Evolutionary conservation across 305 asterid genomes (phyloP).

Genomic region (Fraxinus floribunda): DNA sequence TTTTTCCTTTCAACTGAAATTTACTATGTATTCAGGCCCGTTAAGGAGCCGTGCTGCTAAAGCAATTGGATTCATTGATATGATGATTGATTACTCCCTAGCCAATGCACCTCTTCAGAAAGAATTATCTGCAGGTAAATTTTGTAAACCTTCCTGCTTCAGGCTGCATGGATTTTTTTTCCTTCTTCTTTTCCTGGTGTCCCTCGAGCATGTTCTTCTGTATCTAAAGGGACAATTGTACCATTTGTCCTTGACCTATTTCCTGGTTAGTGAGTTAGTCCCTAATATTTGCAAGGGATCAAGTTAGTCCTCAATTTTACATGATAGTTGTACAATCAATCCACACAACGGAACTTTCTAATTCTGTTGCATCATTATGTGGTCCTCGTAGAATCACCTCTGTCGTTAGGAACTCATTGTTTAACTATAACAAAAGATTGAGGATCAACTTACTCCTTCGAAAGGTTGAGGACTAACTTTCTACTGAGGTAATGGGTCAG

Average conservation of each 20-base stretch:
- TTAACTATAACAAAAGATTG: too few species aligned
- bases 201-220: neutral
- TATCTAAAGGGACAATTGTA: neutral
- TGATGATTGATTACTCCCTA: conserved; percentile 84
- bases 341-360: neutral
- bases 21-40: conserved; percentile 48
- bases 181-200: neutral
- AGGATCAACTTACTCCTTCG: too few species aligned
- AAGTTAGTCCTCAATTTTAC: neutral
- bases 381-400: neutral
- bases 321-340: neutral
- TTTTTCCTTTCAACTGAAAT: neutral
- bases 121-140: conserved; percentile 72
- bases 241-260: neutral
- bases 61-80: conserved; percentile 84
- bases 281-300: neutral
- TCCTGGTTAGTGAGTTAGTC: neutral
- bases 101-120: conserved; percentile 79
- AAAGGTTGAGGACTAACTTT: too few species aligned
- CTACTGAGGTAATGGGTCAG: too few species aligned
- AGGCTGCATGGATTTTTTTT: neutral
- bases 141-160: neutral
- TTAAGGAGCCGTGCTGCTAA: conserved; percentile 89
- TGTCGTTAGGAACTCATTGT: too few species aligned
- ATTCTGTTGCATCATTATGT: neutral